Evolutionary conservation across 306 rosid genomes (phyloP).

Genomic region (Cucumis melo): DNA sequence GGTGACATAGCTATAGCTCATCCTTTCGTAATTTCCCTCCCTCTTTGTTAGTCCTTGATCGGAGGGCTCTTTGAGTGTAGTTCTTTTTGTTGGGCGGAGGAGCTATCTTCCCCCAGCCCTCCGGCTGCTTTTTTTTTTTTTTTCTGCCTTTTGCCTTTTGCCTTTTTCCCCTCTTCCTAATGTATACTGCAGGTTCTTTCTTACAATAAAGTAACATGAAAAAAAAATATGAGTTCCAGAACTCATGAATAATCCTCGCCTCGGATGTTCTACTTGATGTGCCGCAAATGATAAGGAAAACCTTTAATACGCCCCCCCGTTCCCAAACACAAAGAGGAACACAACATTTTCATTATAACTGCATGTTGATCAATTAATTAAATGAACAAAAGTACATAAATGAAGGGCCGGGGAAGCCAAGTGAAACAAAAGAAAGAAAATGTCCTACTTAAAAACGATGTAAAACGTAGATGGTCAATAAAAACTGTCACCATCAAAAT

Average conservation of each 20-base stretch:
- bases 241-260: slow-evolving; percentile 8
- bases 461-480: background rate
- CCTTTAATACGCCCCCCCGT: background rate
- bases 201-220: too few species aligned
- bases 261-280: background rate
- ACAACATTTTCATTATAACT: background rate
- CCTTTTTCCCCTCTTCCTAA: background rate
- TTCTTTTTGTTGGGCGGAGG: background rate
- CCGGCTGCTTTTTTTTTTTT: background rate
- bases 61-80: background rate
- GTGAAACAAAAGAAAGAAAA: background rate
- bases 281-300: background rate
- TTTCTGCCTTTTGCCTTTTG: background rate
- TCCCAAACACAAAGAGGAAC: background rate
- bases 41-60: background rate
- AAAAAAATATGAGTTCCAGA: background rate
- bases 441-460: background rate
- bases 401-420: background rate
- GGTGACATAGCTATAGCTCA: background rate
- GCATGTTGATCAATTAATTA: background rate
- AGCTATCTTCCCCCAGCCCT: background rate
- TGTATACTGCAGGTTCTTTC: background rate
- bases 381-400: background rate
- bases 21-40: background rate
- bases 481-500: background rate